Base-by-base conservation (phyloP, 2,329 filamentous ascomycete genomes). In the Raffaelea albimanens region DNA sequence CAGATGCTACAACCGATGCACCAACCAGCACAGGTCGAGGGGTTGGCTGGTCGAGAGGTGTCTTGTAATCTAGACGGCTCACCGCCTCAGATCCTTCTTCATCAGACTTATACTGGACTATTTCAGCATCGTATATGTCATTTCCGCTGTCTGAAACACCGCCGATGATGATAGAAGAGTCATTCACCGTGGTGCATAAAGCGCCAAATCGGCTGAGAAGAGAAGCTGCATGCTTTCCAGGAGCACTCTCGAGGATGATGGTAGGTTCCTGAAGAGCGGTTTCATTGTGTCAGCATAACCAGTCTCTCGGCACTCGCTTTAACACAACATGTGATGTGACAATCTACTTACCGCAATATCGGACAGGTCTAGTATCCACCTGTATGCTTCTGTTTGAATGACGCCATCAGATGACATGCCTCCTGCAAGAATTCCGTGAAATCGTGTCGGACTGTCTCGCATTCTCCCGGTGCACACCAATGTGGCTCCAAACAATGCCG, bases 11-110 rank as follows among this genome's bases (percentile, higher is more conserved):
- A 8, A 75, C 68, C 4, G 80, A 80, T 47, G 81, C 75, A 2
- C 90, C 88, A 44, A 88, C 71, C 44, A 95, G 71, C 5, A 95
- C 70, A 13, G 87, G 87, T 46, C 80, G 62, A 10, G 61, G 58
- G 1, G 45, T 43, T 4, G 44, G 45, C 3, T 33, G 14, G 7
- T 11, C 34, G 2, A 50, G 29, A 9, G 3, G 16, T 2, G 13
- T 14, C 1, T 19, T 14, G 16, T 40, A 48, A 0, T 49, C 21
- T 2, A 53, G n/a, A 13, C 45, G 50, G 54, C 55, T 51, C 62
- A 59, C 50, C 39, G 57, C 53, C 18, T 57, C 53, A 44, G 60
- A 22, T 39, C 48, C 44, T 4, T 62, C 63, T 19, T 47, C 46
- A 2, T 53, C 54, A 45, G 71, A 49, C 3, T 66, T 60, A 44